phyloP scores from a whole-genome alignment of 208 protist genomes.

The Angomonas ambiguus region DNA sequence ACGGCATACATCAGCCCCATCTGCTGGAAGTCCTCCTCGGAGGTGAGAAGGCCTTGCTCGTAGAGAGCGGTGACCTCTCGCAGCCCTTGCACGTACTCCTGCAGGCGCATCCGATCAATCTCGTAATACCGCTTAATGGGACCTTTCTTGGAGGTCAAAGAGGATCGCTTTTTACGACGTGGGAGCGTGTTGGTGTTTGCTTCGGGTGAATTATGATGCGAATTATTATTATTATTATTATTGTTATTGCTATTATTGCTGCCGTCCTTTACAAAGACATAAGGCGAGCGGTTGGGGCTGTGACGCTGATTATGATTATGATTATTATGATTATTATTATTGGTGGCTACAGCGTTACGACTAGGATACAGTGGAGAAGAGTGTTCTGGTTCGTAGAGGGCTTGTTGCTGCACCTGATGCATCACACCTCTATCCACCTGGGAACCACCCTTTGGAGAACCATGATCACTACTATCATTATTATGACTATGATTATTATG shows the following conservation, averaged over 20 bases:
- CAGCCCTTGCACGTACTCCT: neutral
- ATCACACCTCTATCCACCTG: too few relatives aligned
- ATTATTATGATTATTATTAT: neutral
- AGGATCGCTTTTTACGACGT: neutral
- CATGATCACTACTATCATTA: neutral
- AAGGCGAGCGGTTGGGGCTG: too few relatives aligned
- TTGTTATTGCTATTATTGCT: neutral
- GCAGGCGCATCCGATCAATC: neutral
- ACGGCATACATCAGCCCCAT: neutral
- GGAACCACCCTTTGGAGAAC: too few relatives aligned
- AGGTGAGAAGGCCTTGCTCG: neutral
- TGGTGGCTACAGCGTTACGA: too few relatives aligned
- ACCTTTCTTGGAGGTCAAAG: neutral
- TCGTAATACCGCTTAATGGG: neutral
- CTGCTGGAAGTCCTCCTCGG: neutral
- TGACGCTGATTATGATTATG: neutral
- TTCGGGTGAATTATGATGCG: neutral
- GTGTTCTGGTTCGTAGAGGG: too few relatives aligned
- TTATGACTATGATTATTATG: neutral
- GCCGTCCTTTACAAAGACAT: neutral
- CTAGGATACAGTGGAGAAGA: too few relatives aligned
- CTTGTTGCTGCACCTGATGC: too few relatives aligned
- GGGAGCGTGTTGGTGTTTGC: neutral
- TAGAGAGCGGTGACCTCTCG: neutral
- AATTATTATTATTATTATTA: slow-evolving; percentile 4